Conservation (phyloP, 1,284 basidiomycete genomes). For the Ceratobasidium sp. region DNA sequence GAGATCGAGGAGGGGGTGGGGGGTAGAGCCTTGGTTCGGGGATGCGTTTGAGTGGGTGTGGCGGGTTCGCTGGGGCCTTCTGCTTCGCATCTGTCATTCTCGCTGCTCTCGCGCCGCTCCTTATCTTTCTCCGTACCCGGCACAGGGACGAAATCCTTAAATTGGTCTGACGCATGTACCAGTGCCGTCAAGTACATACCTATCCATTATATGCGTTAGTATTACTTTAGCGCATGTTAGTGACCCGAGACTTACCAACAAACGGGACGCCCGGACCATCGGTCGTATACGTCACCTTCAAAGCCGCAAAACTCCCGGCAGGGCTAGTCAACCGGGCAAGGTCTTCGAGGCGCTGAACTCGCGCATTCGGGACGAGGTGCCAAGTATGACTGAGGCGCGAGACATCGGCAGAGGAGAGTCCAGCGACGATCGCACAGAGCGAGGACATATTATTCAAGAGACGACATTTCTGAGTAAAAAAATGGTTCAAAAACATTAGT, state of each 20-base stretch:
- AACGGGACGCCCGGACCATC: constrained; percentile 75
- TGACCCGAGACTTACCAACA: constrained; percentile 55
- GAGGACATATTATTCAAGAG: constrained; percentile 75
- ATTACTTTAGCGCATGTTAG: not conserved
- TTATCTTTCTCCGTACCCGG: constrained; percentile 15
- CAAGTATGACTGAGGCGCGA: constrained; percentile 73
- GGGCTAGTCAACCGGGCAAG: constrained; percentile 71
- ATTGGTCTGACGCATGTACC: constrained; percentile 68
- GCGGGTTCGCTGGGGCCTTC: constrained; percentile 12
- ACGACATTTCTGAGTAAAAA: constrained; percentile 69
- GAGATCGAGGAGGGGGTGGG: constrained; percentile 44
- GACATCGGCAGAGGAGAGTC: constrained; percentile 71
- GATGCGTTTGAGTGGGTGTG: constrained; percentile 46
- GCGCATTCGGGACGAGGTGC: constrained; percentile 65
- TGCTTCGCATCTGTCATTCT: not conserved
- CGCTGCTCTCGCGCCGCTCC: not conserved
- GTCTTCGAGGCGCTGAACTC: constrained; percentile 65
- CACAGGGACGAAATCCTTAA: constrained; percentile 57
- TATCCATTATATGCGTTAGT: constrained; percentile 5
- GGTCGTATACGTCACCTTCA: constrained; percentile 65
- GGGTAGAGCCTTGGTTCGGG: constrained; percentile 46
- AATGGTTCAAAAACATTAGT: not conserved
- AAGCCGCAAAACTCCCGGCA: constrained; percentile 68
- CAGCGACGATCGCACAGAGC: constrained; percentile 74
- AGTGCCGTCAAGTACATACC: constrained; percentile 74